Base-by-base conservation (phyloP, 805 yeast species). In the Yamadazyma paraphyllophila region DNA sequence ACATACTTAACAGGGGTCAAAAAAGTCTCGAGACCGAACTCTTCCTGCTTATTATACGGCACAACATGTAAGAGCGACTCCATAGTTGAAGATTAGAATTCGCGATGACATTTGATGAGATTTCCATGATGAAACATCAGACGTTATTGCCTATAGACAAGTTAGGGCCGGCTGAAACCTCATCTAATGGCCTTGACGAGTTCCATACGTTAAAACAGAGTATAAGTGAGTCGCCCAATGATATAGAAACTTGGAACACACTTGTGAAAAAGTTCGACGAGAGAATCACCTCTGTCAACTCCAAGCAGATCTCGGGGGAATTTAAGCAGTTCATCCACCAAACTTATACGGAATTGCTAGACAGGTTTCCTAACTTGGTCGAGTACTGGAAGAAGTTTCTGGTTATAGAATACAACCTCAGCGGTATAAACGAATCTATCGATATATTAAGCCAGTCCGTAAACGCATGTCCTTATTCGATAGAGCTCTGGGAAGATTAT, bases 401-500 rank as follows among this genome's bases (percentile, higher is more conserved):
- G 46, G 69, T 81, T 0, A 57, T 84, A 2, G 78, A 74, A 46
- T 81, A 76, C 50, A 80, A 82, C 50, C 47, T 82, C 33, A 71
- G 73, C 51, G 90, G 89, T 0, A 57, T 76, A 1, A 68, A 73
- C 2, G 69, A 69, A 1, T 80, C 87, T 2, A 63, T 82, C 2
- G 59, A 60, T 2, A 63, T 77, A 0, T 54, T 83, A 36, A 65
- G 67, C 43, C 57, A 63, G 29, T 71, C 82, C 0, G 72, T 82
- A 5, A 67, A 65, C 6, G 63, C 67, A 0, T 80, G 77, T 50
- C 87, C 88, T 1, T 65, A 68, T 30, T 80, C 85, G 4, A 51
- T 84, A n/a, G 85, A 80, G 11, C 63, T 86, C 1, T 85, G 92
- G 92, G 55, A 71, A 1, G 90, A 85, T 52, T 85, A 82, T 58